Base-by-base conservation (phyloP, 1,139 yeast species). In the Yamadazyma diddensiae region DNA sequence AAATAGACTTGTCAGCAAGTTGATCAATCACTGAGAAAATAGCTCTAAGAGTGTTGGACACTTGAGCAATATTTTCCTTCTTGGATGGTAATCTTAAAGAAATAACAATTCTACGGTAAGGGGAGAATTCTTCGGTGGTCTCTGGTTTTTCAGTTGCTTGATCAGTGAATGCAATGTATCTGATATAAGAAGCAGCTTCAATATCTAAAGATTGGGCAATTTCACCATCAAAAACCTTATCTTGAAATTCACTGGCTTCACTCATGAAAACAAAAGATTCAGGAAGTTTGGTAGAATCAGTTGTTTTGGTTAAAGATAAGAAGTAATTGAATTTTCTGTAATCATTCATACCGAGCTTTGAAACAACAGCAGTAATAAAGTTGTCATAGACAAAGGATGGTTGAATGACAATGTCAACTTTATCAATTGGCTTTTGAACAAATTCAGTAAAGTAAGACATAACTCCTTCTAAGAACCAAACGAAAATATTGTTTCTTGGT, bases 201-300 rank as follows among this genome's bases (percentile, higher is more conserved):
- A 84, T 55, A 22, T 36, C 37, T 36, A 72, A 73, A 23, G 68
- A 58, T 27, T 78, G 60, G 37, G 70, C 74, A 37, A 77, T 69
- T 39, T 69, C 70, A 6, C 50, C 50, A 31, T 77, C 69, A 43
- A 73, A 69, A 37, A 83, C 62, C 43, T 76, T 66, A 6, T 80
- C 87, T 48, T 82, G 87, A 59, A 86, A 70, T 55, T 90, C 97
- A 40, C 79, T 73, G 37, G 78, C 78, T 66, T 92, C 98, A 49
- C 86, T 72, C 98, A 92, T 90, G 62, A 79, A 86, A 15, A 88
- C 95, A 54, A 74, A 83, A 37, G 83, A 77, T 34, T 63, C 52
- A 29, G 97, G 96, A 49, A 90, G 66, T 47, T 73, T 70, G 19
- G 73, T 57, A 19, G 88, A 80, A 52, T 80, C 86, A 24, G 82